Conservation (phyloP, 2,329 filamentous ascomycete genomes). For the Dactylellina parvicollis region DNA sequence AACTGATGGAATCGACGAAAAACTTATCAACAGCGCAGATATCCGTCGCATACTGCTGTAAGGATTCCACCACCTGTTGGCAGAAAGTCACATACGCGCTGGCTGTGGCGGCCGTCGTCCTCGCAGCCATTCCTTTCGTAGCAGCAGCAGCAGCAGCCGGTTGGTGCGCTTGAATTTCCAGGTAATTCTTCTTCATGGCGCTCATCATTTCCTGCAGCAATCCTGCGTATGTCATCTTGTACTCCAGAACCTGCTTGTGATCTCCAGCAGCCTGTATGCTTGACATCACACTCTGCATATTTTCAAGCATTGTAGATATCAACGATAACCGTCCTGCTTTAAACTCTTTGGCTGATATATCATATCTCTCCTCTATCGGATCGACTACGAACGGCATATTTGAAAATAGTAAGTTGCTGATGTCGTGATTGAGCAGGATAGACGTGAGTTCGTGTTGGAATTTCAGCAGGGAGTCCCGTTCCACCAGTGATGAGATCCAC, state of each 20-base stretch:
- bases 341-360: slow-evolving; percentile 67
- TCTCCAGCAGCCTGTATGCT: slow-evolving; percentile 58
- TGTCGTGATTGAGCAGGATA: slow-evolving; percentile 66
- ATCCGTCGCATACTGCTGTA: slow-evolving; percentile 71
- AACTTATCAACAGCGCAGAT: slow-evolving; percentile 65
- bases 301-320: slow-evolving; percentile 68
- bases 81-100: slow-evolving; percentile 69
- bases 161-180: slow-evolving; percentile 62
- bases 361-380: slow-evolving; percentile 62
- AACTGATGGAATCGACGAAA: slow-evolving; percentile 65
- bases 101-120: background rate
- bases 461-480: slow-evolving; percentile 70
- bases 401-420: slow-evolving; percentile 64
- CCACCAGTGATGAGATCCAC: slow-evolving; percentile 69
- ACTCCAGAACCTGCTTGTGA: slow-evolving; percentile 56
- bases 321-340: slow-evolving; percentile 67
- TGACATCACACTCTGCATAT: slow-evolving; percentile 67
- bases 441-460: slow-evolving; percentile 70
- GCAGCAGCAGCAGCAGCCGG: slow-evolving; percentile 56
- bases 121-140: background rate
- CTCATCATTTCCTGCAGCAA: slow-evolving; percentile 69
- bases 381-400: slow-evolving; percentile 68
- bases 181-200: slow-evolving; percentile 71
- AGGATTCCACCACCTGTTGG: slow-evolving; percentile 68
- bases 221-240: slow-evolving; percentile 65